Percentiles rank a stretch among this genome's conserved stretches.
Evolutionary conservation across 176 grass and related monocot genomes (phyloP).

Genomic region (Lolium rigidum): DNA sequence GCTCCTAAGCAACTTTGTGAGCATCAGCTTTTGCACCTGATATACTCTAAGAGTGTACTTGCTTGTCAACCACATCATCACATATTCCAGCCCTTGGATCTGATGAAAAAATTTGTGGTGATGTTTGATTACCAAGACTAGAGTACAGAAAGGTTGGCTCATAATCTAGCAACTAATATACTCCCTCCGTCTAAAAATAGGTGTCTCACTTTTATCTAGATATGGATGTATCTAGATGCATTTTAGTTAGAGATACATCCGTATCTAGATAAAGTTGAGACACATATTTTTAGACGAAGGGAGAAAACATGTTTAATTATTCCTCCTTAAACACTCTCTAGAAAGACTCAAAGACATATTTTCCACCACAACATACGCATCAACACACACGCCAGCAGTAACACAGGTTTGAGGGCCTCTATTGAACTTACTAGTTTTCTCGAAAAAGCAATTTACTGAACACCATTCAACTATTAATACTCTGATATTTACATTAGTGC

Average conservation of each 20-base stretch:
- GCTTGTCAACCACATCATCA: neutral
- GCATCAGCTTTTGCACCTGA: neutral
- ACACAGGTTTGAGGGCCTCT: neutral
- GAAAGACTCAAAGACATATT: neutral
- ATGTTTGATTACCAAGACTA: neutral
- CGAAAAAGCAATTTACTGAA: conserved; percentile 1
- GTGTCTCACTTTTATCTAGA: too few relatives aligned
- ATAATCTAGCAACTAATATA: neutral
- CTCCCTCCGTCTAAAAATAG: too few relatives aligned
- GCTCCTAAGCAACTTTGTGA: neutral
- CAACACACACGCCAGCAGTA: neutral
- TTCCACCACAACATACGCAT: neutral
- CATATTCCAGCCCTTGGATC: conserved; percentile 12
- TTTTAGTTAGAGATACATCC: too few relatives aligned
- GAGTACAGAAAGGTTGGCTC: neutral
- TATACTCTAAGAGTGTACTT: conserved; percentile 3
- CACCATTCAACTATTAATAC: neutral
- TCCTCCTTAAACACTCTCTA: neutral
- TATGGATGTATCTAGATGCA: too few relatives aligned
- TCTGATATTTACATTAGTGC: neutral
- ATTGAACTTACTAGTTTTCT: neutral
- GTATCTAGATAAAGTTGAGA: too few relatives aligned
- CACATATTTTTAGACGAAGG: too few relatives aligned
- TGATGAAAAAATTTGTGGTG: neutral
- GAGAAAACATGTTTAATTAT: neutral